Base-by-base conservation (phyloP, 2,329 filamentous ascomycete genomes). In the Trichoderma koningii region DNA sequence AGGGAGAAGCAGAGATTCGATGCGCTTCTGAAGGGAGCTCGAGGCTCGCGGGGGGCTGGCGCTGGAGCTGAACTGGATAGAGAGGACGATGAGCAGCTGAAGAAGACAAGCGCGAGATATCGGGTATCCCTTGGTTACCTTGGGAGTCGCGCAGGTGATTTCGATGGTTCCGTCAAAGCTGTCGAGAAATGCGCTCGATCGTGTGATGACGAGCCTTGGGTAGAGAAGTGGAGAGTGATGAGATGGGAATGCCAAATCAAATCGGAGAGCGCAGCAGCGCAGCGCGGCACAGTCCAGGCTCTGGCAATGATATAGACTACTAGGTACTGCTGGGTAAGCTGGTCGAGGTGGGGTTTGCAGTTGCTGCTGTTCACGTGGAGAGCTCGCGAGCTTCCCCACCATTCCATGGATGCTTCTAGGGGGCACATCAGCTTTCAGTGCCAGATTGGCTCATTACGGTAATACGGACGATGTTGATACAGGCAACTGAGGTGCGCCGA, bases 361-460 rank as follows among this genome's bases (percentile, higher is more conserved):
- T 63, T 53, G 59, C 59, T 44, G 48, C 34, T 48, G 53, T 60
- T 60, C 63, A 65, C 63, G 63, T 65, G 59, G 59, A 38, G 34
- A 38, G 34, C 34, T 38, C 21, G 47, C 23, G 23, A 47, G 55
- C 55, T 55, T 60, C 63, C 55, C 63, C 63, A 65, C 63, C 55
- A 57, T 55, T 55, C 55, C 51, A 45, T 51, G 34, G 34, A 38
- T 38, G 34, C 34, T 55, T 60, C 63, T 30, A 47, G 14, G 28
- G 21, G 30, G 30, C 30, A 30, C 30, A 23, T 23, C 19, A 17
- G 19, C n/a, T 30, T 63, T 44, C 34, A 63, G 26, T 38, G 30
- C 55, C 55, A 47, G 42, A 48, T 48, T 15, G 28, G 45, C 21
- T 55, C 28, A 45, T 14, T 19, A 23, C 21, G 21, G 21, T 23